A percentile compares a stretch with the other conserved stretches of the same genome.
Evolutionary conservation across 176 grass and related monocot genomes (phyloP).

Genomic region (Leersia perrieri): DNA sequence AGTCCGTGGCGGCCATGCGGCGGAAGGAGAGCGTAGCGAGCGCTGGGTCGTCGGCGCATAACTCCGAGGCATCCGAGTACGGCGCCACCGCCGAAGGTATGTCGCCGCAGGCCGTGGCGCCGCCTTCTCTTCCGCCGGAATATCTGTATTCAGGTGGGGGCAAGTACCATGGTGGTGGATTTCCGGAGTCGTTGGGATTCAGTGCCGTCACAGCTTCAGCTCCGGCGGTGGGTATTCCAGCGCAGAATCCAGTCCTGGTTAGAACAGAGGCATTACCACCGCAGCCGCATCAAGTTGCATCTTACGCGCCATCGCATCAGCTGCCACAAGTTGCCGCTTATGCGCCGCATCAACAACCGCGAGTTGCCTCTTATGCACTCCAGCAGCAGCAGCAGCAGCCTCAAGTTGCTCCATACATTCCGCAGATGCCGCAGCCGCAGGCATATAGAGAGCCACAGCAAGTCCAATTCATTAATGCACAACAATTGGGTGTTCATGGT

Average conservation of each 20-base stretch:
- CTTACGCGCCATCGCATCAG: conserved; percentile 35
- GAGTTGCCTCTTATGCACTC: conserved; percentile 30
- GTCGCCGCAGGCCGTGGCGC: conserved; percentile 37
- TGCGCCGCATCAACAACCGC: conserved; percentile 38
- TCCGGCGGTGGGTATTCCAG: conserved; percentile 31
- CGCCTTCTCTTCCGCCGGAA: conserved; percentile 16
- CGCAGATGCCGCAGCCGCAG: conserved; percentile 51
- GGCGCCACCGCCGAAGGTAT: conserved; percentile 39
- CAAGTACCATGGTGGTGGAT: conserved; percentile 13
- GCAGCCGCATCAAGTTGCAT: conserved; percentile 30
- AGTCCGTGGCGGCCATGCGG: conserved; percentile 26
- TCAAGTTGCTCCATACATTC: conserved; percentile 35
- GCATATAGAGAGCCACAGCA: conserved; percentile 59
- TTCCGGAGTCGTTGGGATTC: conserved; percentile 40
- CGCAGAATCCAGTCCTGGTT: conserved; percentile 36
- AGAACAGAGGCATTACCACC: conserved; percentile 23
- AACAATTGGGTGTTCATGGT: conserved; percentile 52
- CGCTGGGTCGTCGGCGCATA: conserved; percentile 51
- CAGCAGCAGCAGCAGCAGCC: conserved; percentile 34
- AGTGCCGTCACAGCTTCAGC: conserved; percentile 7
- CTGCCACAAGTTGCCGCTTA: conserved; percentile 19
- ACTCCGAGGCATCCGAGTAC: conserved; percentile 48
- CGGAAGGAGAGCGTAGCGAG: conserved; percentile 56
- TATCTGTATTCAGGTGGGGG: conserved; percentile 35
- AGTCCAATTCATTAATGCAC: conserved; percentile 55